Base-by-base conservation (phyloP, 352 stramenopile species). In the Globisporangium apiculatum region DNA sequence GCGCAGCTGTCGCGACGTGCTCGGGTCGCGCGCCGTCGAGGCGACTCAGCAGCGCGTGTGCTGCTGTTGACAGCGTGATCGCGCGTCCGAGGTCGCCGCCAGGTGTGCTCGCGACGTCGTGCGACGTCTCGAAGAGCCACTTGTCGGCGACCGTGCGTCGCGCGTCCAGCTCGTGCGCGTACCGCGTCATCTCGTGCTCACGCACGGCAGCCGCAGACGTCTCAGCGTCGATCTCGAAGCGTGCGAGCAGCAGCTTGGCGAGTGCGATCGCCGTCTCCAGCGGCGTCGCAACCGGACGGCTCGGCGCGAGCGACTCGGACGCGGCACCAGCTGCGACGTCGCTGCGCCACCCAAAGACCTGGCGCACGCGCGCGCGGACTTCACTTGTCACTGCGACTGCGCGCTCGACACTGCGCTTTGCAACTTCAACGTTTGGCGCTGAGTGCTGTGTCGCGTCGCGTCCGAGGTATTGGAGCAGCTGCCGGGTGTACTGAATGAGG, bases 131-230 rank as follows among this genome's bases (percentile, higher is more conserved):
- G 9, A 69, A 66, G 1, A 94, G 66, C 83, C 81, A 94, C 53
- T 79, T 86, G n/a, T 89, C 78, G 15, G 91, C 72, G 4, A 91
- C 56, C 14, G 57, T 79, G 8, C 67, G 70, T 46, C 77, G 66
- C 6, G 69, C 69, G 14, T 79, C 61, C 57, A 69, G 60, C 36
- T 87, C 71, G 48, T 80, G 72, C 18, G 55, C 61, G 57, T 86
- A 89, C 79, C 75, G 88, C 6, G 73, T 89, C 76, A 91, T 87
- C 40, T 91, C 69, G 37, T 72, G 62, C 31, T 78, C 69, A 17
- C 68, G 53, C 5, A 89, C 55, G 0, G 72, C 59, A 1, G 17
- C 55, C 10, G 59, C 0, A 4, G 66, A 72, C 6, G 70, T 54
- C 35, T 84, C 73, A 0, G 73, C 42, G 1, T 35, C 48, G 10